These are phyloP conservation scores for Apiospora arundinis DNA, from an alignment of 2,329 filamentous ascomycete species.

Conservation along the genomic window DNA sequence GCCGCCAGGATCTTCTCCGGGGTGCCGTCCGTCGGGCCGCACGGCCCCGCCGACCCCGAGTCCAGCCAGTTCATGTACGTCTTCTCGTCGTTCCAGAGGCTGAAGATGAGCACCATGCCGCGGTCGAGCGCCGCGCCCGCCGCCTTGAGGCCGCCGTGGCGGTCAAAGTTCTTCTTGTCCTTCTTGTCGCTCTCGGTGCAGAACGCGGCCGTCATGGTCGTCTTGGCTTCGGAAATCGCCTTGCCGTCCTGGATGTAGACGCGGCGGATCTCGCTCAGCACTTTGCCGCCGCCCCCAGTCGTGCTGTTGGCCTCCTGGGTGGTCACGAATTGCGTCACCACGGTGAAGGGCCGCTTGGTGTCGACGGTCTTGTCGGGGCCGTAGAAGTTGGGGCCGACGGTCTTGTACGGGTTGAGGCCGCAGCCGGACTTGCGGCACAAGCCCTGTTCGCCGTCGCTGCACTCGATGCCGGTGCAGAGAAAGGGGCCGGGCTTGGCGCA, in stretches of 20 bases:
- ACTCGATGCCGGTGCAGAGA: slow-evolving; percentile 19
- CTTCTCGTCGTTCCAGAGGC: slow-evolving; percentile 67
- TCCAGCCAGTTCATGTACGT: slow-evolving; percentile 78
- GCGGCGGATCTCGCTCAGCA: slow-evolving; percentile 21
- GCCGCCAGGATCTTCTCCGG: slow-evolving; percentile 56
- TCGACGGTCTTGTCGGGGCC: slow-evolving; percentile 63
- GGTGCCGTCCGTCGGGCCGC: slow-evolving; percentile 56
- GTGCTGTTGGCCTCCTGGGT: background rate
- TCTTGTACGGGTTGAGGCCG: slow-evolving; percentile 71
- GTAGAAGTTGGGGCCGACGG: slow-evolving; percentile 66
- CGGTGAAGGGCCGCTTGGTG: slow-evolving; percentile 62
- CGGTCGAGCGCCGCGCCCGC: slow-evolving; percentile 56
- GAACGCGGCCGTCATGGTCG: slow-evolving; percentile 60
- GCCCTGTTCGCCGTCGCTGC: slow-evolving; percentile 32
- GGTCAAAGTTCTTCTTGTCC: background rate
- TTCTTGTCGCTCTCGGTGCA: slow-evolving; percentile 53
- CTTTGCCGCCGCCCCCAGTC: background rate
- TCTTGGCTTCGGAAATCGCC: background rate
- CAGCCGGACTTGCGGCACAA: slow-evolving; percentile 70
- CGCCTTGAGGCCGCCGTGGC: slow-evolving; percentile 61
- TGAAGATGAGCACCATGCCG: slow-evolving; percentile 56
- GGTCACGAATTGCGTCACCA: slow-evolving; percentile 23
- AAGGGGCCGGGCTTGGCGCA: slow-evolving; percentile 54
- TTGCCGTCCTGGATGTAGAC: slow-evolving; percentile 21
- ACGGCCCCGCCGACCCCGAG: slow-evolving; percentile 58